phyloP scores from a whole-genome alignment of 2,329 filamentous ascomycete species.

The Fusarium multiceps region DNA sequence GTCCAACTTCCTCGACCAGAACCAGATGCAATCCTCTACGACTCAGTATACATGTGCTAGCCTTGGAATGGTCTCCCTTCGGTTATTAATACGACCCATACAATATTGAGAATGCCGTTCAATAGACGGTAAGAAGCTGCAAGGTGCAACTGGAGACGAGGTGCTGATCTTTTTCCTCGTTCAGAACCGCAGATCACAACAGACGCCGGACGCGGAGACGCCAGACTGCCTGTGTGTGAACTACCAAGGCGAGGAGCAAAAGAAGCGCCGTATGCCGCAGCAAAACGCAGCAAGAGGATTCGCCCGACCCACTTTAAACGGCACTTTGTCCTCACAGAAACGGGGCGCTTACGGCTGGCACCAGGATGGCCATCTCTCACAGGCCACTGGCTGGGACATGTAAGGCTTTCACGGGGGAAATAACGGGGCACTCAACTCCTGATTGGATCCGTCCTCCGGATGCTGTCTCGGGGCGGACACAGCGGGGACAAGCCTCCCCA shows the following conservation, averaged over 20 bases:
- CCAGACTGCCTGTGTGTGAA: background rate
- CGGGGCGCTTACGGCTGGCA: conserved; percentile 27
- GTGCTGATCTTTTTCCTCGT: background rate
- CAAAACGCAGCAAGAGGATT: no score
- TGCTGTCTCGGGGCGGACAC: conserved; percentile 37
- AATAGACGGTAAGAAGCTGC: background rate
- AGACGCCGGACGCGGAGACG: conserved; percentile 34
- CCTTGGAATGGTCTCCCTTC: conserved; percentile 18
- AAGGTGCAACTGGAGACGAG: no score
- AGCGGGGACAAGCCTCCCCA: conserved; percentile 30
- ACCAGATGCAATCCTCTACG: background rate
- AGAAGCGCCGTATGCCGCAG: no score
- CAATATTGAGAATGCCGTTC: background rate
- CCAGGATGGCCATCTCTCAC: conserved; percentile 12
- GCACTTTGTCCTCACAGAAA: conserved; percentile 28
- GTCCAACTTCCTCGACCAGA: no score
- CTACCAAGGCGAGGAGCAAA: conserved; percentile 17
- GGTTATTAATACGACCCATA: conserved; percentile 5
- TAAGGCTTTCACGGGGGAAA: conserved; percentile 27
- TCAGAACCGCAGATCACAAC: conserved; percentile 6
- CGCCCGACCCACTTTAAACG: no score
- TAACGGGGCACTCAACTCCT: background rate
- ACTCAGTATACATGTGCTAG: conserved; percentile 29
- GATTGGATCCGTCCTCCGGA: conserved; percentile 35
- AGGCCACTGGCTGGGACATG: conserved; percentile 15